Evolutionary conservation across 257 asterid genomes (phyloP), one percentile per base, ranked within the genome.

Genomic region (Echium plantagineum): DNA sequence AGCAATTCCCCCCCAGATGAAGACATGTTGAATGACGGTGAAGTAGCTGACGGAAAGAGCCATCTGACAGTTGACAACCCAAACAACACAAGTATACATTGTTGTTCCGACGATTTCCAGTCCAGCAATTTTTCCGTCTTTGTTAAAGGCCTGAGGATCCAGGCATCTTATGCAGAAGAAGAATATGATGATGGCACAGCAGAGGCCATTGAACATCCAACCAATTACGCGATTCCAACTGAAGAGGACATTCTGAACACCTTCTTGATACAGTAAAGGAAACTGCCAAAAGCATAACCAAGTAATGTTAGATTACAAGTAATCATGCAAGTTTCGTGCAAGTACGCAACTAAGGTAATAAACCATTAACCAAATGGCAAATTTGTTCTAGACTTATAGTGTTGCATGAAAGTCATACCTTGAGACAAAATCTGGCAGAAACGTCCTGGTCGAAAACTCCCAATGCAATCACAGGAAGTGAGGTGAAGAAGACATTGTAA

Each of bases 371-470:
- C 32, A 28, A 28, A 28, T 4, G 32, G 6, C 32, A 21, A 35
- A 35, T 35, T 42, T 13, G 57, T 73, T 83, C 90, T 90, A 83
- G n/a, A n/a, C n/a, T n/a, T n/a, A n/a, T n/a, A n/a, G 52, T 85
- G 90, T 3, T 78, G 75, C 72, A 35, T 59, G 62, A 66, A 54
- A 62, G 48, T 62, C 71, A 6, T 80, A 86, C 97, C 96, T 79
- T 90, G 3, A 84, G 84, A 70, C 96, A 87, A 61, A 74, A 80
- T 63, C 90, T 74, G 58, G 97, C 85, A 58, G 97, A 85, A 42
- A 90, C 96, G 61, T 90, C 97, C 69, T 90, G 97, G 79, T 90
- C 97, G 24, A 87, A 85, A 57, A 90, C 94, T 13, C 97, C 97
- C 67, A 90, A 24, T 42, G 97, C 96, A 17, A 90, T 87, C 49